Base-by-base conservation (phyloP, 345 rosid genomes). In the Bruguiera gymnorhiza region DNA sequence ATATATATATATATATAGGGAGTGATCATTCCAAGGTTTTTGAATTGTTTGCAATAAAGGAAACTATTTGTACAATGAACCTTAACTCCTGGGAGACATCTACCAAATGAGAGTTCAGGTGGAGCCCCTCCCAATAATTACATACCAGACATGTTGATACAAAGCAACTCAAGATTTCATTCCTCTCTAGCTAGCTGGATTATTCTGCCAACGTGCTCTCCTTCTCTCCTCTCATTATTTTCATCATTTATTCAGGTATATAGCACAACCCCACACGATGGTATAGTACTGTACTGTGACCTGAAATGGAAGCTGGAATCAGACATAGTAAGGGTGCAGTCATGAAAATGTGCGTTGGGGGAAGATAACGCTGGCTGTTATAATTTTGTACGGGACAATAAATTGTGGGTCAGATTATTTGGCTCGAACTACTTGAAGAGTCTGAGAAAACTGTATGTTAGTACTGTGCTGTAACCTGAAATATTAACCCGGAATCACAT, bases 121-220 rank as follows among this genome's bases (percentile, higher is more conserved):
- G 80, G 77, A 72, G 70, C 81, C 77, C 70, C 55, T 8, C 39
- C 46, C 62, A 43, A 70, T 73, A 63, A 73, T 76, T 69, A 70
- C 56, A 64, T 54, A 43, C 31, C 34, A 64, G 66, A 18, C 50
- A 43, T 4, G 54, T 58, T 26, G 31, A 61, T 70, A 46, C 65
- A 54, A 62, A 26, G 31, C 79, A 62, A 62, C 76, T 60, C 71
- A 53, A 61, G 31, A 18, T 29, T 69, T 69, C 73, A 67, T 66
- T 51, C 54, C 15, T 65, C 50, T 43, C 18, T 43, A 43, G 18
- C 63, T 56, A 80, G 76, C 74, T 70, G 80, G 65, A 76, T 74
- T 70, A 56, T 66, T 70, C 31, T 57, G n/a, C 8, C 27, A 23
- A 23, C 20, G 24, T 32, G 6, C 10, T 34, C n/a, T 29, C 48